Evolutionary conservation across 768 basidiomycete species (phyloP), one percentile per base, ranked within the genome.

Genomic region (Rhizopogon roseolus): DNA sequence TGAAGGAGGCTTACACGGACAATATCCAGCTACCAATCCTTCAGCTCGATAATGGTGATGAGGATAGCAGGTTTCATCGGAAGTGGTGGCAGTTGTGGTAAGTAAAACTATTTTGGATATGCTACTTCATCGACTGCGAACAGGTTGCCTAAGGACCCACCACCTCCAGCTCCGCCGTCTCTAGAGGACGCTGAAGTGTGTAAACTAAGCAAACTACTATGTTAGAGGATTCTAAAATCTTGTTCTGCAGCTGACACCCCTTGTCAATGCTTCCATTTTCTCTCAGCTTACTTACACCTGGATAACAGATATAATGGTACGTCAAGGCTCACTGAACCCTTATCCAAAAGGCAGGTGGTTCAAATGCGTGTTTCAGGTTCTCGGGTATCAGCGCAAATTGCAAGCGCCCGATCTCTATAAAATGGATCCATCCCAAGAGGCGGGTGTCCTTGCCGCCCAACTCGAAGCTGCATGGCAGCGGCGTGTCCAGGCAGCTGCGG

Each of bases 371-470:
- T 9, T 29, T n/a, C 39, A 82, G 81, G 71, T 73, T 9, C 70
- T 85, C 39, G 87, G 88, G 0, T 89, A 85, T 62, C 84, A 87
- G 62, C 75, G 89, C 29, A 84, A 86, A 1, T 72, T 92, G 8
- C 86, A 87, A 61, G 84, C 85, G 0, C 80, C 85, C 1, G 90
- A 92, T 68, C 67, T 90, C 11, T 89, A 86, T 86, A 81, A 80
- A 62, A 71, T 90, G 56, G 80, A 81, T 52, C 64, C 72, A 4
- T 61, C 73, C 4, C 76, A 77, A 29, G 76, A 84, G 59, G 72
- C 81, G 13, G 77, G 73, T 0, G 55, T 61, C 17, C 72, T 90
- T 28, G 78, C 83, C 2, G 67, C 70, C 10, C 71, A 73, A 57
- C 75, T 91, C 25, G 79, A 88, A 52, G 73, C 66, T 13, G 73